Percentiles rank a stretch among this genome's conserved stretches.
Evolutionary conservation across 176 grass and related monocot species (phyloP).

Genomic region (Oryza glumipatula): DNA sequence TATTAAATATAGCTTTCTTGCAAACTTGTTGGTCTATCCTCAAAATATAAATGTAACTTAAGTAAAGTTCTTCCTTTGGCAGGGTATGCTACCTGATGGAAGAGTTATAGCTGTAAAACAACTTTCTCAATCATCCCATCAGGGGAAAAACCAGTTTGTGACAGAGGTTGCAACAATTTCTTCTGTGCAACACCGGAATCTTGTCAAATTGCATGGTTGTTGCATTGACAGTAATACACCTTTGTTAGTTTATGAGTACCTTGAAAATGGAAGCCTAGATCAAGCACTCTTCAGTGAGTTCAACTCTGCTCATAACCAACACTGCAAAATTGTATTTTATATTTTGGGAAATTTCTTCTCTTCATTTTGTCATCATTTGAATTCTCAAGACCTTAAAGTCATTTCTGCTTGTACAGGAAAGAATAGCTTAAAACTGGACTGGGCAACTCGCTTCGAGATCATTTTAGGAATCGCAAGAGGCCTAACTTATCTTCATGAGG

Average conservation of each 20-base stretch:
- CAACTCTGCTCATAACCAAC: neutral
- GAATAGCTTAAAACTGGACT: constrained; percentile 48
- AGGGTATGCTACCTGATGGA: constrained; percentile 60
- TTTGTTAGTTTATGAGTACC: constrained; percentile 73
- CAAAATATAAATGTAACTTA: neutral
- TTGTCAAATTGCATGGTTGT: constrained; percentile 55
- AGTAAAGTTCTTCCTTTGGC: neutral
- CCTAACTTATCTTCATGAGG: constrained; percentile 69
- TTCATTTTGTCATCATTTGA: neutral
- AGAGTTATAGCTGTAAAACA: constrained; percentile 58
- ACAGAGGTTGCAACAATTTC: constrained; percentile 54
- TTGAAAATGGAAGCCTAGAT: constrained; percentile 75
- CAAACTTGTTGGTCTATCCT: neutral
- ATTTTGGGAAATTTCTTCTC: neutral
- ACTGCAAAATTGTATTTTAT: neutral
- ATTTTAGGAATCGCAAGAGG: constrained; percentile 60
- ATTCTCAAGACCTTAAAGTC: neutral
- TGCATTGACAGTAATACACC: constrained; percentile 56
- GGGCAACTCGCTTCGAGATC: constrained; percentile 61
- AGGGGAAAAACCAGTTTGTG: constrained; percentile 60
- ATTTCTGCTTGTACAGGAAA: constrained; percentile 30
- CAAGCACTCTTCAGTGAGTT: constrained; percentile 62
- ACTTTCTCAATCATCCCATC: constrained; percentile 51
- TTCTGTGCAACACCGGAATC: constrained; percentile 50
- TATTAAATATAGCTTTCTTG: neutral